These are phyloP conservation scores for Fusarium sp. DNA, from an alignment of 2,329 filamentous ascomycete genomes.

Conservation along the genomic window DNA sequence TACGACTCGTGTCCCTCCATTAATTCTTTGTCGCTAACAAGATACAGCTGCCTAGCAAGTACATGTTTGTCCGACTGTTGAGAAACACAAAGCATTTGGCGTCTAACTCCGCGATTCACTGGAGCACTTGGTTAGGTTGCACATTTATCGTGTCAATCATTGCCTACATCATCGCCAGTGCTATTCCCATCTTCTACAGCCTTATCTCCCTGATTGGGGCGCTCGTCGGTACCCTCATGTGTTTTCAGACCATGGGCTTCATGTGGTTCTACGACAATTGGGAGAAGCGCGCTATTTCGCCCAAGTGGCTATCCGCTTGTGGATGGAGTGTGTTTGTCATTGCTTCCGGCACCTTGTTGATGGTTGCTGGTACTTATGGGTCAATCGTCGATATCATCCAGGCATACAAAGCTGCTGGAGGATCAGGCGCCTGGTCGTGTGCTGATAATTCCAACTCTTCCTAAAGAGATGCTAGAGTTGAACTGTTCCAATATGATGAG, in stretches of 20 bases:
- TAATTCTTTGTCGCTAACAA: neutral
- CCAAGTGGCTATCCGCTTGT: constrained; percentile 3
- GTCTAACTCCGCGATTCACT: constrained; percentile 43
- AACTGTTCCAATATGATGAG: no score
- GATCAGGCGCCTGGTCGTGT: constrained; percentile 54
- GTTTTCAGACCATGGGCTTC: constrained; percentile 45
- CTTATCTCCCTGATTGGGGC: constrained; percentile 44
- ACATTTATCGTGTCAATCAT: constrained; percentile 37
- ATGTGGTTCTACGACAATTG: constrained; percentile 48
- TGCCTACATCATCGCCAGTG: constrained; percentile 44
- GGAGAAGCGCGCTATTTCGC: constrained; percentile 12
- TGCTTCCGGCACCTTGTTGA: constrained; percentile 48
- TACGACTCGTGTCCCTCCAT: accelerated
- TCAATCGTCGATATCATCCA: constrained; percentile 51
- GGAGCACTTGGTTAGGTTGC: constrained; percentile 47
- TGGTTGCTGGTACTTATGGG: constrained; percentile 58
- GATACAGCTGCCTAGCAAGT: constrained; percentile 16
- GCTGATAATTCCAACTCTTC: constrained; percentile 54
- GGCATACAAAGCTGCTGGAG: constrained; percentile 49
- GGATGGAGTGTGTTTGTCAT: constrained; percentile 22
- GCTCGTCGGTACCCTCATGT: constrained; percentile 44
- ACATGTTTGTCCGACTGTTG: constrained; percentile 30
- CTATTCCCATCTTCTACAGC: constrained; percentile 41
- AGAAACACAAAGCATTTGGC: constrained; percentile 45
- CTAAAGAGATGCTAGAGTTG: accelerated